Evolutionary conservation across 345 rosid genomes (phyloP), one percentile per base, ranked within the genome.

Genomic region (Hypericum androsaemum): DNA sequence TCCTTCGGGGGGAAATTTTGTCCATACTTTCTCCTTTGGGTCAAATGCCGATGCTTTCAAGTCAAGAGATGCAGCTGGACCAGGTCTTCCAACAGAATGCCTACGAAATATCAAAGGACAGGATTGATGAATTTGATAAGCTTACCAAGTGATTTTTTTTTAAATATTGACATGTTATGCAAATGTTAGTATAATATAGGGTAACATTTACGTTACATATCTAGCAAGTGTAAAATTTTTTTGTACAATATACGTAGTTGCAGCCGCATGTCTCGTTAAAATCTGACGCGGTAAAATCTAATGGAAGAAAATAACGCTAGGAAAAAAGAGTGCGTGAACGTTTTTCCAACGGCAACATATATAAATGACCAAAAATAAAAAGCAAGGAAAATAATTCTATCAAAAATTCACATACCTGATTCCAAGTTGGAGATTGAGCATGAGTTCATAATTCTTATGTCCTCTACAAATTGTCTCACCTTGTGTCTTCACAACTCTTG

Each of bases 21-120:
- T 87, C 98, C 98, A 90, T 50, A 90, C 59, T 71, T 87, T 90
- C 57, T 90, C 89, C 69, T 79, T 87, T 5, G 94, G 96, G 59
- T 87, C 96, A 61, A 90, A 90, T 42, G 96, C 95, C 39, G 98
- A 84, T 36, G 96, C 74, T 69, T 79, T 90, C 14, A 90, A 72
- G 64, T 90, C 98, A 22, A 87, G 82, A 15, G 87, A 70, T 50
- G 72, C 78, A 6, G 62, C 73, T 43, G 94, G 95, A 52, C 82
- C 85, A 49, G 88, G 85, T 60, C 89, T 74, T 64, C 95, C 96
- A 0, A 87, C 96, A 5, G 98, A 82, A 70, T 90, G 95, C 64
- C 96, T 84, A 59, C 37, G 10, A 17, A 35, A 62, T 56, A 41
- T 17, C 10, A 12, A 56, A 56, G 45, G 10, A 8, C 35, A 59